phyloP scores from a whole-genome alignment of 2,329 filamentous ascomycete genomes.

The Metarhizium robertsii region DNA sequence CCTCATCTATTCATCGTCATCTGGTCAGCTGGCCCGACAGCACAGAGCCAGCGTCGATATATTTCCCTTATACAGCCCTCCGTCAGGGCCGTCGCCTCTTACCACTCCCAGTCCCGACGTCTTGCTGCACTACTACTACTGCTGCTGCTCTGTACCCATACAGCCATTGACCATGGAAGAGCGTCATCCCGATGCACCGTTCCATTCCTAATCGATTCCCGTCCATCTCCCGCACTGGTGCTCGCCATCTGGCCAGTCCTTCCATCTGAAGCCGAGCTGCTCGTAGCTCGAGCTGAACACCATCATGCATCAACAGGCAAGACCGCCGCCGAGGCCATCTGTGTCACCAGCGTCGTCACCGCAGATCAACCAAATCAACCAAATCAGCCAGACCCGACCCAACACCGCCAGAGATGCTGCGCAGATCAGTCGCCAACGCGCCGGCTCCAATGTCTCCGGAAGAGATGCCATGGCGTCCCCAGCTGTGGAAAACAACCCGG shows the following conservation, averaged over 20 bases:
- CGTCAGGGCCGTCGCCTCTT: not conserved
- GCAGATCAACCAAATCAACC: conserved; percentile 42
- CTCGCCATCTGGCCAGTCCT: not conserved
- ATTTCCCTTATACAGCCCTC: not conserved
- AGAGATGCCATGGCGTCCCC: conserved; percentile 37
- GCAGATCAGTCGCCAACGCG: conserved; percentile 29
- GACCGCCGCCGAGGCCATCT: conserved; percentile 56
- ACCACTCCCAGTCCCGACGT: not conserved
- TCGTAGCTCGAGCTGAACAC: conserved; percentile 5
- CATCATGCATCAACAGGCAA: conserved; percentile 82
- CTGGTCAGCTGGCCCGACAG: not conserved
- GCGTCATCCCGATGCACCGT: not conserved
- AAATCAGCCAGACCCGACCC: conserved; percentile 53
- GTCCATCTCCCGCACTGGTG: not conserved
- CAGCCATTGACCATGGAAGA: conserved; percentile 7
- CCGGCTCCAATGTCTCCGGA: conserved; percentile 32
- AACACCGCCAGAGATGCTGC: conserved; percentile 64
- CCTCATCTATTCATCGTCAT: not conserved
- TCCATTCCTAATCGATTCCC: not conserved
- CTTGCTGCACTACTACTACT: not conserved
- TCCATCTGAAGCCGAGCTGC: conserved; percentile 2
- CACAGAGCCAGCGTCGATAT: not conserved
- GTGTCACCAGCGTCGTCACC: conserved; percentile 65
- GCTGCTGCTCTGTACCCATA: not conserved
- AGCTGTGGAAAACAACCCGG: conserved; percentile 33